These are phyloP conservation scores for Paramecium pentaurelia DNA, from an alignment of 73 alveolate species.

Conservation along the genomic window DNA sequence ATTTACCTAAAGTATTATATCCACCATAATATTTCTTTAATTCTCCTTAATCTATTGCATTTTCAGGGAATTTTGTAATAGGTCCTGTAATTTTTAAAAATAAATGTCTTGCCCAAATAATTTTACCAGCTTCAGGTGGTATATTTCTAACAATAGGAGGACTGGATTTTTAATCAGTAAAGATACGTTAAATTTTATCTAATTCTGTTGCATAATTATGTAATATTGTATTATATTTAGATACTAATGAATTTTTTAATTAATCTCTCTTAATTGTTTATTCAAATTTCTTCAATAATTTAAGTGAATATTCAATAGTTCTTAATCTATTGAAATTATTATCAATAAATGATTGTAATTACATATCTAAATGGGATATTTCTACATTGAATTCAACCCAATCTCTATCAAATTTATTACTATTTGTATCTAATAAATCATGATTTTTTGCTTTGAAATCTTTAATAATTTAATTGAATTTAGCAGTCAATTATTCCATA, in stretches of 20 bases:
- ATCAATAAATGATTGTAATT: constrained; percentile 96
- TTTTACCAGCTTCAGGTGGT: constrained; percentile 99
- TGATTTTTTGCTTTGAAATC: constrained; percentile 94
- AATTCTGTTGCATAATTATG: constrained; percentile 93
- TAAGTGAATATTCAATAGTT: constrained; percentile 96
- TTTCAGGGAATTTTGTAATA: constrained; percentile 93
- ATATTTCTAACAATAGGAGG: constrained; percentile 99
- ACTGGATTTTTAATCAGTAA: constrained; percentile 58
- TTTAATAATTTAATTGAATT: constrained; percentile 91
- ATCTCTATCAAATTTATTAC: constrained; percentile 95
- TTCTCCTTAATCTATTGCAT: constrained; percentile 71
- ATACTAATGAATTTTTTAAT: constrained; percentile 78
- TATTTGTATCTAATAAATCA: constrained; percentile 81
- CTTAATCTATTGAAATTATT: constrained; percentile 96
- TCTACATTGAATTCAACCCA: constrained; percentile 99
- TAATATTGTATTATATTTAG: constrained; percentile 89
- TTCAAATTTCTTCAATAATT: constrained; percentile 96
- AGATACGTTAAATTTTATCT: constrained; percentile 61
- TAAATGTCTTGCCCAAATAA: constrained; percentile 99
- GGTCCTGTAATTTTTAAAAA: constrained; percentile 95
- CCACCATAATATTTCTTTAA: constrained; percentile 73
- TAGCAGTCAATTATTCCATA: constrained; percentile 91
- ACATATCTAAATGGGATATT: constrained; percentile 96
- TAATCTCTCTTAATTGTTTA: constrained; percentile 96
- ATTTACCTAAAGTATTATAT: constrained; percentile 85